Conservation (phyloP, 2,329 filamentous ascomycete species). For the Aspergillus transmontanensis region DNA sequence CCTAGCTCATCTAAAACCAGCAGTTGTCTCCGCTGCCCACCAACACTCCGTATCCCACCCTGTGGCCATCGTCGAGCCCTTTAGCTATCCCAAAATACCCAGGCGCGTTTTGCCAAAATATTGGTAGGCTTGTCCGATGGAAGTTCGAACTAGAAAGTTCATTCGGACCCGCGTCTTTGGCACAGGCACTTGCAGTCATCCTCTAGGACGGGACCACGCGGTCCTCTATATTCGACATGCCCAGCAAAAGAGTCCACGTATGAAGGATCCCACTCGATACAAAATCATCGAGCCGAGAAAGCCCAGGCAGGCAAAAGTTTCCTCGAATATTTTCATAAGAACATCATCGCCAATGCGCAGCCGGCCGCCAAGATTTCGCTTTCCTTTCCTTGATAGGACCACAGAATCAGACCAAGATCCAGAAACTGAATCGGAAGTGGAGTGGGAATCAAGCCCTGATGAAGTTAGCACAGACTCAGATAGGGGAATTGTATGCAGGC, state of each 20-base stretch:
- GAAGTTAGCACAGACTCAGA: neutral
- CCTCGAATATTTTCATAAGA: conserved; percentile 2
- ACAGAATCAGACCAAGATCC: neutral
- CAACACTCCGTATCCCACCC: neutral
- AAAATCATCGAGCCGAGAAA: conserved; percentile 14
- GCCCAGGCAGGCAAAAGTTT: conserved; percentile 2
- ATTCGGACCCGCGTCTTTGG: conserved; percentile 20
- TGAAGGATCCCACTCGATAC: conserved; percentile 7
- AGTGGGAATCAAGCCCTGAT: neutral
- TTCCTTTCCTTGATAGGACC: conserved; percentile 20
- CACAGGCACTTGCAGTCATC: conserved; percentile 14
- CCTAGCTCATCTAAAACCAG: neutral
- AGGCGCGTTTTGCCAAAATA: conserved; percentile 21
- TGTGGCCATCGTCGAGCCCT: neutral
- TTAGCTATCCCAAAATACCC: conserved; percentile 4
- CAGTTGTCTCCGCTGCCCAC: neutral
- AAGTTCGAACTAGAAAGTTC: conserved; percentile 24
- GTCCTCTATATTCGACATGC: conserved; percentile 17
- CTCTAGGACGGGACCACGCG: conserved; percentile 17
- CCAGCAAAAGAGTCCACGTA: conserved; percentile 2
- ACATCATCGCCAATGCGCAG: conserved; percentile 15
- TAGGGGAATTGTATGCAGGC: neutral
- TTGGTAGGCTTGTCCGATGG: conserved; percentile 19
- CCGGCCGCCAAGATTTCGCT: conserved; percentile 12
- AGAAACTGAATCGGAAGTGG: neutral